These are phyloP conservation scores for Aspergillus spinulosporus DNA, from an alignment of 2,329 filamentous ascomycete genomes.

Conservation along the genomic window DNA sequence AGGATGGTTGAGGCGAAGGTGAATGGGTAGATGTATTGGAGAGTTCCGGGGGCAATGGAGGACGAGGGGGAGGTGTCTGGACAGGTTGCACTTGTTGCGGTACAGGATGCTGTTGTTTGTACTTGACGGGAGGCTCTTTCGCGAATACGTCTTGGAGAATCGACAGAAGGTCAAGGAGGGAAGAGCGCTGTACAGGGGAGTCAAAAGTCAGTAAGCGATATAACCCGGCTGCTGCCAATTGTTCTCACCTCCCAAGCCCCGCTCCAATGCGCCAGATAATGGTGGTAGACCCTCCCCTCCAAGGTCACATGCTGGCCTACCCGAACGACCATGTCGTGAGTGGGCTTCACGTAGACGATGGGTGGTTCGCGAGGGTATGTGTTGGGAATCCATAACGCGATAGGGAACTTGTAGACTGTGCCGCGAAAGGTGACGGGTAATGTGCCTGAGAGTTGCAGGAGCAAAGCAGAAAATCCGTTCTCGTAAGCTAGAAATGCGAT, in stretches of 20 bases:
- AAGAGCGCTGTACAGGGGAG: conserved; percentile 65
- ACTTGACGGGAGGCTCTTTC: conserved; percentile 88
- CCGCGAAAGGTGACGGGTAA: conserved; percentile 90
- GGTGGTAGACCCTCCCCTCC: conserved; percentile 92
- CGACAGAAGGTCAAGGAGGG: conserved; percentile 75
- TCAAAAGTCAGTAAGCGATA: background rate
- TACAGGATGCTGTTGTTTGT: conserved; percentile 56
- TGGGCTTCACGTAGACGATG: conserved; percentile 83
- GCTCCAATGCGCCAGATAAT: conserved; percentile 86
- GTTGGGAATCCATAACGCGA: conserved; percentile 91
- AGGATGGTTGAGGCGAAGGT: conserved; percentile 23
- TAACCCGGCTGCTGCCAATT: background rate
- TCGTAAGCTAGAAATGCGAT: conserved; percentile 67
- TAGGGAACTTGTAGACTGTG: conserved; percentile 83
- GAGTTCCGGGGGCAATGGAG: conserved; percentile 70
- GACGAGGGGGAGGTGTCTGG: conserved; percentile 64
- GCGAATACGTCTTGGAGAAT: conserved; percentile 85
- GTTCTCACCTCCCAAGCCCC: conserved; percentile 83
- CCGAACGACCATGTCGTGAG: conserved; percentile 82
- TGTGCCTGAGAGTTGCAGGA: conserved; percentile 83
- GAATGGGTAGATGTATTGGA: conserved; percentile 41
- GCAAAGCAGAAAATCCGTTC: conserved; percentile 79
- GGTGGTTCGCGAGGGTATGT: conserved; percentile 84
- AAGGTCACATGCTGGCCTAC: conserved; percentile 93
- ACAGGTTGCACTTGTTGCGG: conserved; percentile 29